Percentiles rank a stretch among this genome's conserved stretches.
Conservation (phyloP, 352 stramenopile genomes). For the Phytopythium ostracodes region DNA sequence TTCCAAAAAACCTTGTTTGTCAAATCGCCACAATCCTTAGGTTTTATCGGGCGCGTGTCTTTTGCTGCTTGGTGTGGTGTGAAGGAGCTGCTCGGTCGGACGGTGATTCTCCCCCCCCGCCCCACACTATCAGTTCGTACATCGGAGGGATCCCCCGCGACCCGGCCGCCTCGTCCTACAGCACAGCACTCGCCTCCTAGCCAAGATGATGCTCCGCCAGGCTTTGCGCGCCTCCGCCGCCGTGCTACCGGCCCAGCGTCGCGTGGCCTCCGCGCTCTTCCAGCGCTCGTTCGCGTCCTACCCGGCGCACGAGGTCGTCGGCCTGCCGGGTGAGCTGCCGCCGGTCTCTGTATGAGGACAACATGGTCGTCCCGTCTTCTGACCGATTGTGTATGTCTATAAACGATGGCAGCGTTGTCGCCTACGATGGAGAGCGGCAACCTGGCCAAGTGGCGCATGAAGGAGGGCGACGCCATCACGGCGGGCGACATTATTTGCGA, state of each 20-base stretch:
- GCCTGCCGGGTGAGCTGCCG: constrained; percentile 53
- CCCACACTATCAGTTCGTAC: background rate
- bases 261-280: constrained; percentile 22
- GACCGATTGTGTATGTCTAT: background rate
- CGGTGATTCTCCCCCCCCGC: background rate
- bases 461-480: constrained; percentile 91
- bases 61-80: constrained; percentile 10
- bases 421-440: constrained; percentile 98
- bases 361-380: background rate
- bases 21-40: background rate
- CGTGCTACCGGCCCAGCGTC: constrained; percentile 29
- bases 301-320: constrained; percentile 72
- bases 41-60: constrained; percentile 1
- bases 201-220: constrained; percentile 51
- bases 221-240: constrained; percentile 41
- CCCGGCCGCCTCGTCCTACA: background rate
- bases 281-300: constrained; percentile 66
- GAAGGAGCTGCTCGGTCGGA: background rate
- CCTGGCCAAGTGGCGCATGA: constrained; percentile 93
- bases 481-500: constrained; percentile 95
- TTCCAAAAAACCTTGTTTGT: background rate
- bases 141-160: constrained; percentile 1
- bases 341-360: too few species aligned
- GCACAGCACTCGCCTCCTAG: background rate
- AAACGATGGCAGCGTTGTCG: constrained; percentile 74